Conservation (phyloP, 352 stramenopile genomes). For the Globisporangium paddicum region DNA sequence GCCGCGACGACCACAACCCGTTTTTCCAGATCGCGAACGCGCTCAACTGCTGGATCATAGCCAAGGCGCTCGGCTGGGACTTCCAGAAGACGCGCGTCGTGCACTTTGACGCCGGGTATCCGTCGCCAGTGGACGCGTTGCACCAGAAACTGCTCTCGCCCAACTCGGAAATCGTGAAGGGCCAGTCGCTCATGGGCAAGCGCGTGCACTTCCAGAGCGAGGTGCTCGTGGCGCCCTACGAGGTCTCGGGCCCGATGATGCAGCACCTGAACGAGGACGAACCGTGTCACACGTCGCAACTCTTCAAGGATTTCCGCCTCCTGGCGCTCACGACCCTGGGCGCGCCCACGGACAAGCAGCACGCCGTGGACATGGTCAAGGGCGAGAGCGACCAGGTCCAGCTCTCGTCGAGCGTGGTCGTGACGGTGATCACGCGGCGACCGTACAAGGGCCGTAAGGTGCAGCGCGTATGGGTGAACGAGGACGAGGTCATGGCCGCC, state of each 20-base stretch:
- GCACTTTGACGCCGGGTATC: conserved; percentile 21
- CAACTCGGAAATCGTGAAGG: conserved; percentile 11
- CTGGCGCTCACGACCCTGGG: conserved; percentile 16
- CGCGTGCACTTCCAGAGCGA: conserved; percentile 20
- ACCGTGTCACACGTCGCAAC: conserved; percentile 44
- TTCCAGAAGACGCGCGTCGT: conserved; percentile 18
- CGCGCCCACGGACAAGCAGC: conserved; percentile 2
- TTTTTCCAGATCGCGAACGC: conserved; percentile 27
- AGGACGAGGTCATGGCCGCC: conserved; percentile 41
- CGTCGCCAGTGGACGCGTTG: conserved; percentile 18
- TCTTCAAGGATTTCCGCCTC: conserved; percentile 47
- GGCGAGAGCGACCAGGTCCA: background rate
- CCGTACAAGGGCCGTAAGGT: conserved; percentile 43
- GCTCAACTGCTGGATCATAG: conserved; percentile 26
- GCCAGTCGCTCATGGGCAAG: conserved; percentile 14
- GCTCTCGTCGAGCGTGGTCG: conserved; percentile 12
- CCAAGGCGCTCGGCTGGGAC: conserved; percentile 12
- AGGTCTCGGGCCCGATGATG: conserved; percentile 56
- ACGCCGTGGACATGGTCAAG: background rate
- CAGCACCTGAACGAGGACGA: conserved; percentile 63
- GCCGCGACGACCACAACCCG: conserved; percentile 30
- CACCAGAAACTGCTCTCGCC: conserved; percentile 23
- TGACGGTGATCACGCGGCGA: conserved; percentile 55
- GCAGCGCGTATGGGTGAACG: conserved; percentile 63
- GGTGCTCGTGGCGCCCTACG: conserved; percentile 47